Percentiles rank a stretch among this genome's conserved stretches.
phyloP scores from a whole-genome alignment of 2,329 filamentous ascomycete species.

The Diplodia intermedia region DNA sequence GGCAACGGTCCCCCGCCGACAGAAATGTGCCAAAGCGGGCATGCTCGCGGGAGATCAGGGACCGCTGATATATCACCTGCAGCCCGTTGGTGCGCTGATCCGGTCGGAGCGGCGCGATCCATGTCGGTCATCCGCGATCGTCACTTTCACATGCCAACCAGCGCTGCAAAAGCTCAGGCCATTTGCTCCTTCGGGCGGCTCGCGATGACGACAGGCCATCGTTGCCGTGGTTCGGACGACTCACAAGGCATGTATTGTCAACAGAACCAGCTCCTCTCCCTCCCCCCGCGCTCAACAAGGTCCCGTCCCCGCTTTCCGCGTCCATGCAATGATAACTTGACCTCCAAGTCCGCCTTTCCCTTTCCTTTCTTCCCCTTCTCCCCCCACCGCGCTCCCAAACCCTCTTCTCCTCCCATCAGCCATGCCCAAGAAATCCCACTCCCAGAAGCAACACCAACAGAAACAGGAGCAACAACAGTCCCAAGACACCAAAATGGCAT shows the following conservation, averaged over 20 bases:
- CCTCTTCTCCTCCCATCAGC: background rate
- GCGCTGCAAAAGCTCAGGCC: constrained; percentile 9
- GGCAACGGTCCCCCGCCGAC: background rate
- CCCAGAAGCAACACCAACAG: background rate
- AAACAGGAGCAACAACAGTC: background rate
- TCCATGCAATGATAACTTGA: background rate
- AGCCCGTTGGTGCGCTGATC: constrained; percentile 13
- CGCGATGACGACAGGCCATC: constrained; percentile 4
- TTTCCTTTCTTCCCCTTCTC: no score
- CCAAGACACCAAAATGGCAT: background rate
- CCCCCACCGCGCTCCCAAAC: background rate
- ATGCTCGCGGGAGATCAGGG: constrained; percentile 5
- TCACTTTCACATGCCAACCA: constrained; percentile 8
- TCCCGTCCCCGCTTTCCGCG: background rate
- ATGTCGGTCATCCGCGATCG: constrained; percentile 22
- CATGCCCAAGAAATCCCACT: constrained; percentile 24
- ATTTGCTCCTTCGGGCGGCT: background rate
- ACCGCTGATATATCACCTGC: constrained; percentile 21
- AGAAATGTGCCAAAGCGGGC: background rate
- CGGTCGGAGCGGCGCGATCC: constrained; percentile 23
- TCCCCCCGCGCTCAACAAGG: background rate
- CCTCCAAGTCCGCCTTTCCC: no score
- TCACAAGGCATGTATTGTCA: background rate
- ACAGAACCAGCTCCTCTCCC: background rate
- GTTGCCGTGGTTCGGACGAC: background rate